Percentiles rank a stretch among this genome's conserved stretches.
phyloP scores from a whole-genome alignment of 495 filamentous ascomycete species.

The Pyrenopolyporus hunteri region DNA sequence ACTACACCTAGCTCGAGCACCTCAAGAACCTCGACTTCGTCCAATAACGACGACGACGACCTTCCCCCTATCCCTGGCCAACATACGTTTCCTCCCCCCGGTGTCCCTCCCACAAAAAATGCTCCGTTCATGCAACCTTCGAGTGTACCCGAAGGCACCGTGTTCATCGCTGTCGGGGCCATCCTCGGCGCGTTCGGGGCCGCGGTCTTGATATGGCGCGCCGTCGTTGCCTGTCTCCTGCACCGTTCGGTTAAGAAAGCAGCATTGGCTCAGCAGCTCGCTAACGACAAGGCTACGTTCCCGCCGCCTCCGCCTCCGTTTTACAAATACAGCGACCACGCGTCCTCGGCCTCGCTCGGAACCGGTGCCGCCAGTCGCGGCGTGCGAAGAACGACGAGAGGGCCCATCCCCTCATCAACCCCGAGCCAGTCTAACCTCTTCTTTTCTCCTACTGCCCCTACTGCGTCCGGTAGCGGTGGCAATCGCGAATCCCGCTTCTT shows the following conservation, averaged over 20 bases:
- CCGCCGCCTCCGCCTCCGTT: slow-evolving; percentile 57
- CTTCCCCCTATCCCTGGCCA: slow-evolving; percentile 57
- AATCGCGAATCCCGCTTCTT: slow-evolving; percentile 76
- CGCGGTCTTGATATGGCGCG: slow-evolving; percentile 84
- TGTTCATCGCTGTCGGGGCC: slow-evolving; percentile 94
- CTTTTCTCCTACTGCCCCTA: slow-evolving; percentile 86
- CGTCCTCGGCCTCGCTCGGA: slow-evolving; percentile 66
- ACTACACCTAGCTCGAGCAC: too few species aligned
- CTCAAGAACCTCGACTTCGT: slow-evolving; percentile 35
- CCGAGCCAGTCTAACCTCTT: slow-evolving; percentile 71
- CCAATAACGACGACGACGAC: slow-evolving; percentile 22
- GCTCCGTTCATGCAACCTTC: slow-evolving; percentile 96
- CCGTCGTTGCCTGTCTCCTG: slow-evolving; percentile 86
- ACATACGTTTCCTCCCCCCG: slow-evolving; percentile 63
- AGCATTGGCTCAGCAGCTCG: slow-evolving; percentile 68
- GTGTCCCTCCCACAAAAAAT: slow-evolving; percentile 78
- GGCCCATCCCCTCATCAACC: slow-evolving; percentile 52
- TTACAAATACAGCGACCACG: slow-evolving; percentile 63
- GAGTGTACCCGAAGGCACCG: slow-evolving; percentile 88
- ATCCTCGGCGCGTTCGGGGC: slow-evolving; percentile 81
- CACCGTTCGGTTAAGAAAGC: slow-evolving; percentile 87
- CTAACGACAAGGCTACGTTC: slow-evolving; percentile 67
- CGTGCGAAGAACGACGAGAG: slow-evolving; percentile 47
- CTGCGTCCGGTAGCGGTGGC: slow-evolving; percentile 46
- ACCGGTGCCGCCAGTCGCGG: slow-evolving; percentile 51